phyloP scores from a whole-genome alignment of 2,329 filamentous ascomycete genomes.

The Claviceps pazoutovae region DNA sequence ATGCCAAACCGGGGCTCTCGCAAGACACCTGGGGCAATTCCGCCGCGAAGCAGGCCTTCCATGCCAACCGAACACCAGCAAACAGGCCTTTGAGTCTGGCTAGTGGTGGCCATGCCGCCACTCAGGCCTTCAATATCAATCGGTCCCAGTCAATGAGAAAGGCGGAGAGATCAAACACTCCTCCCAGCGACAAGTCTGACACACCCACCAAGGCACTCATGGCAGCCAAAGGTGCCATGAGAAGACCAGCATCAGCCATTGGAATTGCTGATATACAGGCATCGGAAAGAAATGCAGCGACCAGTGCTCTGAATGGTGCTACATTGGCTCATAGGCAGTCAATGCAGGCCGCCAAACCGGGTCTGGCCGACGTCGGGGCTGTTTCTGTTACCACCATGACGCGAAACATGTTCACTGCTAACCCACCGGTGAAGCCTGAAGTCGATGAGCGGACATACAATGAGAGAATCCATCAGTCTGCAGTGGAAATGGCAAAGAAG shows the following conservation, averaged over 20 bases:
- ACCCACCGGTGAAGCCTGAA: conserved; percentile 58
- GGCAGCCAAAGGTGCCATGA: conserved; percentile 66
- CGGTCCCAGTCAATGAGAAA: conserved; percentile 16
- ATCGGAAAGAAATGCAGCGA: conserved; percentile 31
- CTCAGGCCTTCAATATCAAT: conserved; percentile 24
- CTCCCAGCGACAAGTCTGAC: conserved; percentile 28
- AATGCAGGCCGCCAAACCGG: conserved; percentile 25
- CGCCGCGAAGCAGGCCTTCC: conserved; percentile 56
- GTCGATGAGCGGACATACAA: conserved; percentile 59
- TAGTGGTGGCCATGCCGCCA: conserved; percentile 17
- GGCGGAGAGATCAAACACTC: conserved; percentile 9
- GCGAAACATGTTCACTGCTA: conserved; percentile 63
- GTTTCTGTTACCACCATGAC: conserved; percentile 53
- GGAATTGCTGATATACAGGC: conserved; percentile 6
- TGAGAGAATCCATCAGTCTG: conserved; percentile 65
- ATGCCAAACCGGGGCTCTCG: conserved; percentile 7
- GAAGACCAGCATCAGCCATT: conserved; percentile 8
- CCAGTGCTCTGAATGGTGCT: conserved; percentile 61
- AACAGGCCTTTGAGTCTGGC: conserved; percentile 9
- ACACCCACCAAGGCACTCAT: conserved; percentile 42
- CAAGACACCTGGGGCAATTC: conserved; percentile 44
- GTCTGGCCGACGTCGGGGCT: conserved; percentile 49
- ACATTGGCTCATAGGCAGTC: conserved; percentile 48
- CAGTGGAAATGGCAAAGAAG: conserved; percentile 76
- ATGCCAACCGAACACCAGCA: conserved; percentile 14